These are phyloP conservation scores for Xylaria arbuscula DNA, from an alignment of 2,329 filamentous ascomycete genomes.

Conservation along the genomic window DNA sequence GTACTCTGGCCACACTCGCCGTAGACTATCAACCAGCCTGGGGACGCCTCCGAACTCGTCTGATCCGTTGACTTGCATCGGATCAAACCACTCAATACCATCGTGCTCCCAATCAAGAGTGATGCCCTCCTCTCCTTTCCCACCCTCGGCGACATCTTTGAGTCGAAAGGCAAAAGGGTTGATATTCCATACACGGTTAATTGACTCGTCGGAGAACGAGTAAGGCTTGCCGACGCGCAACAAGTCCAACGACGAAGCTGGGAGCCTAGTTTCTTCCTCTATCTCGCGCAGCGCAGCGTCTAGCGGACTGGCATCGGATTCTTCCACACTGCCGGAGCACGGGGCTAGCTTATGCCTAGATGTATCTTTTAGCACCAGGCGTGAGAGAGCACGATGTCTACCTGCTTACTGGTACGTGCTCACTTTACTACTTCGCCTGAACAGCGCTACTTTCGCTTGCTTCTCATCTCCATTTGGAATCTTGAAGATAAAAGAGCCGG, in stretches of 20 bases:
- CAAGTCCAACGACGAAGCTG: slow-evolving; percentile 58
- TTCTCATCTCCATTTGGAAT: slow-evolving; percentile 51
- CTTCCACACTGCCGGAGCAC: slow-evolving; percentile 70
- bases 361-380: slow-evolving; percentile 9
- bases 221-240: slow-evolving; percentile 69
- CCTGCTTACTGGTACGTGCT: slow-evolving; percentile 69
- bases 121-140: slow-evolving; percentile 59
- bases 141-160: slow-evolving; percentile 52
- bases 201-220: slow-evolving; percentile 62
- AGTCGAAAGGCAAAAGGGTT: slow-evolving; percentile 71
- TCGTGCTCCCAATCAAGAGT: slow-evolving; percentile 72
- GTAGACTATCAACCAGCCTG: slow-evolving; percentile 66
- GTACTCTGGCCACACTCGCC: slow-evolving; percentile 69
- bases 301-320: slow-evolving; percentile 62
- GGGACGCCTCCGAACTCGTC: slow-evolving; percentile 65
- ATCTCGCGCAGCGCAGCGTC: slow-evolving; percentile 72
- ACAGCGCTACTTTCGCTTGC: slow-evolving; percentile 66
- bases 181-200: slow-evolving; percentile 70
- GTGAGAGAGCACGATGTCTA: background rate
- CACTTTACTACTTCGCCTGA: slow-evolving; percentile 69
- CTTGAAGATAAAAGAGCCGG: slow-evolving; percentile 64
- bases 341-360: slow-evolving; percentile 67
- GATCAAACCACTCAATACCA: slow-evolving; percentile 67
- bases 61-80: slow-evolving; percentile 59
- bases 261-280: slow-evolving; percentile 69